These are phyloP conservation scores for Talaromyces islandicus DNA, from an alignment of 2,329 filamentous ascomycete genomes.

Conservation along the genomic window DNA sequence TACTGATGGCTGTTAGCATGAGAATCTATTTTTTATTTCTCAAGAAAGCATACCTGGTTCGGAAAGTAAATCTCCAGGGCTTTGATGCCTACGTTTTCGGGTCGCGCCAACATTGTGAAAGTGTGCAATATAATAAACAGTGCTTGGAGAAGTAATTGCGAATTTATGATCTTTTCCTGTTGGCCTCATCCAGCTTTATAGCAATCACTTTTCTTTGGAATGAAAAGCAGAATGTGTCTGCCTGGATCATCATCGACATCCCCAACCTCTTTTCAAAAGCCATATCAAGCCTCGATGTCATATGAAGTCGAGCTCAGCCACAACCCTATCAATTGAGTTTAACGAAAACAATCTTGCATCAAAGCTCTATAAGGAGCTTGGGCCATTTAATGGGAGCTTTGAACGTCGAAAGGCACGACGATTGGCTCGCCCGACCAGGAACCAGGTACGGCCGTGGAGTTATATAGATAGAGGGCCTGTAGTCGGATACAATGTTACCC, in stretches of 20 bases:
- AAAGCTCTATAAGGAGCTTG: neutral
- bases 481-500: neutral
- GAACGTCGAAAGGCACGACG: neutral
- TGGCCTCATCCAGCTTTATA: neutral
- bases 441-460: neutral
- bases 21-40: neutral
- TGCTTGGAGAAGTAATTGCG: neutral
- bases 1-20: conserved; percentile 49
- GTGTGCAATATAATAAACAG: neutral
- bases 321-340: neutral
- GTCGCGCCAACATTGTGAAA: neutral
- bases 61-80: neutral
- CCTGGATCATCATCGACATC: neutral
- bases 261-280: neutral
- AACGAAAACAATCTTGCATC: neutral
- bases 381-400: neutral
- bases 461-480: neutral
- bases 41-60: neutral
- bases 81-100: neutral
- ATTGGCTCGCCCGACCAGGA: neutral
- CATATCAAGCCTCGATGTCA: neutral
- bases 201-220: neutral
- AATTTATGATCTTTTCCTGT: neutral
- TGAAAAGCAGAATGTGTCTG: neutral
- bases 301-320: neutral